These are phyloP conservation scores for Talaromyces borbonicus DNA, from an alignment of 495 filamentous ascomycete species.

Conservation along the genomic window DNA sequence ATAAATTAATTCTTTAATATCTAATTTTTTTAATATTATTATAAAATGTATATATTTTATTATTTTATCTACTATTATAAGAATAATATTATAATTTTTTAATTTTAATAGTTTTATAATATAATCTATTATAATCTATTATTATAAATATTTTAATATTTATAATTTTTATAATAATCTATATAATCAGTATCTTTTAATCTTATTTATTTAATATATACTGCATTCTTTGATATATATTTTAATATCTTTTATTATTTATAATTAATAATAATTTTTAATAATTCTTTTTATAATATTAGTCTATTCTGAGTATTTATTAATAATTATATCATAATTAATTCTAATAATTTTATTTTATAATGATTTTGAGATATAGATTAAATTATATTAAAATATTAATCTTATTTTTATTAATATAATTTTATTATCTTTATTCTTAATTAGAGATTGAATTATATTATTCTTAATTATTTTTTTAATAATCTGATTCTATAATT, in stretches of 20 bases:
- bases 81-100: not conserved
- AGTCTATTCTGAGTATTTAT: too few species aligned
- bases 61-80: not conserved
- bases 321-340: too few species aligned
- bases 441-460: not conserved
- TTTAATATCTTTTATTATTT: not conserved
- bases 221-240: too few species aligned
- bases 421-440: too few species aligned
- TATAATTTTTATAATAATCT: too few species aligned
- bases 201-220: too few species aligned
- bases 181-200: too few species aligned
- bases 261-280: not conserved
- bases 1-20: not conserved
- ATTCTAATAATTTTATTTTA: not conserved
- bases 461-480: not conserved
- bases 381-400: not conserved
- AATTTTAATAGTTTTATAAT: too few species aligned
- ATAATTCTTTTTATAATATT: not conserved
- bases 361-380: not conserved
- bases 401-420: not conserved
- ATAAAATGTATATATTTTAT: not conserved
- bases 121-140: too few species aligned
- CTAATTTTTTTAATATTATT: not conserved
- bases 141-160: too few species aligned
- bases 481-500: not conserved